Evolutionary conservation across 1,139 yeast species (phyloP).

Genomic region (Insectozyma bohioensis): DNA sequence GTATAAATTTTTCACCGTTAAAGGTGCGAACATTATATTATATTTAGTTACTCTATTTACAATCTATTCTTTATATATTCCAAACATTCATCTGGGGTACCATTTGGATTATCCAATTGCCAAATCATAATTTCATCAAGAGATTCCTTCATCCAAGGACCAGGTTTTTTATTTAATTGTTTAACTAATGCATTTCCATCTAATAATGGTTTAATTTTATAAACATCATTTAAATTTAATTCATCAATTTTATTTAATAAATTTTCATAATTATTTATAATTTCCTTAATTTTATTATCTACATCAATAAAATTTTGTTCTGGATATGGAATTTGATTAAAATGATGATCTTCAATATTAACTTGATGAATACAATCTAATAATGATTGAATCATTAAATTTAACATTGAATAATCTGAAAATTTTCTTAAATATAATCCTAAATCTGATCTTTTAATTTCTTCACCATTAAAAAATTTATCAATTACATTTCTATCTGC

Average conservation of each 20-base stretch:
- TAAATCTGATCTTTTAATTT: constrained; percentile 49
- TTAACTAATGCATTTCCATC: constrained; percentile 69
- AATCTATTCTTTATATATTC: constrained; percentile 34
- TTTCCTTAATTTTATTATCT: constrained; percentile 7
- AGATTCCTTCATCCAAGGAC: constrained; percentile 75
- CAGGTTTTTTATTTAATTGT: constrained; percentile 61
- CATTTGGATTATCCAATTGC: constrained; percentile 73
- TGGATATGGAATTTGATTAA: constrained; percentile 12
- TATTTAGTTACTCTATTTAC: constrained; percentile 1
- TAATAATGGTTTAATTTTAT: constrained; percentile 51
- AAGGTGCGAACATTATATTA: neutral
- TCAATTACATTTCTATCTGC: constrained; percentile 18
- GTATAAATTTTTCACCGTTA: neutral
- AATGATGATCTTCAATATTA: constrained; percentile 3
- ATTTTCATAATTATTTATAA: constrained; percentile 29
- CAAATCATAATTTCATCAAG: constrained; percentile 58
- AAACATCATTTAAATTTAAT: constrained; percentile 39
- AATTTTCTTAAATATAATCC: constrained; percentile 61
- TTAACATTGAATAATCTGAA: constrained; percentile 52
- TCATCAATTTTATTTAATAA: constrained; percentile 28
- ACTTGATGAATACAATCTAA: constrained; percentile 20
- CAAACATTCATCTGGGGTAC: constrained; percentile 53
- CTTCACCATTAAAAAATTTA: constrained; percentile 14
- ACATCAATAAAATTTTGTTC: constrained; percentile 7
- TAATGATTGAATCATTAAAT: constrained; percentile 33